These are phyloP conservation scores for grape (Vitis vinifera) DNA, from an alignment of 164 flowering plant species.

Conservation along the genomic window ASM3070453v1 NC_081816.1:8235001-8235500, in stretches of 20 bases:
- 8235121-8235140: slow-evolving; percentile 36
- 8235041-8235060: slow-evolving; percentile 40
- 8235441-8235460: slow-evolving; percentile 23
- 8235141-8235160: slow-evolving; percentile 38
- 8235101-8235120: slow-evolving; percentile 45
- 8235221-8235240: slow-evolving; percentile 44
- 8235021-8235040: slow-evolving; percentile 37
- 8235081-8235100: slow-evolving; percentile 45
- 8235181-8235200: slow-evolving; percentile 42
- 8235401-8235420: slow-evolving; percentile 20
- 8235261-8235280: slow-evolving; percentile 37
- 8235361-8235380: slow-evolving; percentile 30
- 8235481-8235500: slow-evolving; percentile 40
- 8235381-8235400: slow-evolving; percentile 11
- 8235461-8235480: slow-evolving; percentile 19
- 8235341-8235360: slow-evolving; percentile 14
- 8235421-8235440: slow-evolving; percentile 30
- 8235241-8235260: slow-evolving; percentile 44
- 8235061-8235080: slow-evolving; percentile 41
- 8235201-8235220: slow-evolving; percentile 46
- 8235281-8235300: slow-evolving; percentile 46
- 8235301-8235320: slow-evolving; percentile 40
- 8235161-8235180: slow-evolving; percentile 42
- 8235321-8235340: slow-evolving; percentile 35
- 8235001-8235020: slow-evolving; percentile 21